Conservation (phyloP, 1,139 yeast genomes). For the Hyphopichia wangnamkhiaoensis region DNA sequence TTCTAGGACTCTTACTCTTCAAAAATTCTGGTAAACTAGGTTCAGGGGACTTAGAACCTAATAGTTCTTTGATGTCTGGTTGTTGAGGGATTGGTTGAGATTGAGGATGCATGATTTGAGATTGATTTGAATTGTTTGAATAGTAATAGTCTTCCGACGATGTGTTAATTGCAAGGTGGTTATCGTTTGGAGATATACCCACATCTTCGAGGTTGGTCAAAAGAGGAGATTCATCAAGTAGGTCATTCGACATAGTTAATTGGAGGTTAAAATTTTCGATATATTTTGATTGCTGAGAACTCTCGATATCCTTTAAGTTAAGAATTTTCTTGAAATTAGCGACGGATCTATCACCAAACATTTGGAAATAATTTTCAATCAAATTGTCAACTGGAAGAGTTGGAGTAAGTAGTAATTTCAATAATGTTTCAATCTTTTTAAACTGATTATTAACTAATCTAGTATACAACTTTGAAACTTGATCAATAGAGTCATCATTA, state of each 20-base stretch:
- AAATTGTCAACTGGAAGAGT: slow-evolving; percentile 63
- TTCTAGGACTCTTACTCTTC: slow-evolving; percentile 3
- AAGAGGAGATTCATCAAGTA: slow-evolving; percentile 45
- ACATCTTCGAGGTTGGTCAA: slow-evolving; percentile 24
- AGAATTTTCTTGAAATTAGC: slow-evolving; percentile 66
- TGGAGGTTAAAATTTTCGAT: slow-evolving; percentile 63
- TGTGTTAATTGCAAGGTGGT: not conserved
- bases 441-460: slow-evolving; percentile 54
- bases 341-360: slow-evolving; percentile 65
- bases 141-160: not conserved
- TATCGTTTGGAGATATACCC: not conserved
- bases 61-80: slow-evolving; percentile 3
- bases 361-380: slow-evolving; percentile 64
- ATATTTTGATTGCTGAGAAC: slow-evolving; percentile 48
- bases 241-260: slow-evolving; percentile 50
- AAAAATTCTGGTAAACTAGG: slow-evolving; percentile 4
- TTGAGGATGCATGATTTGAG: slow-evolving; percentile 2
- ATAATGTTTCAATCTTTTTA: slow-evolving; percentile 56
- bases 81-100: slow-evolving; percentile 4
- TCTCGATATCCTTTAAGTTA: slow-evolving; percentile 60
- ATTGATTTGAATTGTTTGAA: not conserved
- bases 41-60: slow-evolving; percentile 4
- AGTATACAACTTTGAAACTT: slow-evolving; percentile 40
- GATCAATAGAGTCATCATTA: slow-evolving; percentile 2
- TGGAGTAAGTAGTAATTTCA: slow-evolving; percentile 67